These are phyloP conservation scores for Globisporangium alternatum DNA, from an alignment of 352 stramenopile species.

Conservation along the genomic window DNA sequence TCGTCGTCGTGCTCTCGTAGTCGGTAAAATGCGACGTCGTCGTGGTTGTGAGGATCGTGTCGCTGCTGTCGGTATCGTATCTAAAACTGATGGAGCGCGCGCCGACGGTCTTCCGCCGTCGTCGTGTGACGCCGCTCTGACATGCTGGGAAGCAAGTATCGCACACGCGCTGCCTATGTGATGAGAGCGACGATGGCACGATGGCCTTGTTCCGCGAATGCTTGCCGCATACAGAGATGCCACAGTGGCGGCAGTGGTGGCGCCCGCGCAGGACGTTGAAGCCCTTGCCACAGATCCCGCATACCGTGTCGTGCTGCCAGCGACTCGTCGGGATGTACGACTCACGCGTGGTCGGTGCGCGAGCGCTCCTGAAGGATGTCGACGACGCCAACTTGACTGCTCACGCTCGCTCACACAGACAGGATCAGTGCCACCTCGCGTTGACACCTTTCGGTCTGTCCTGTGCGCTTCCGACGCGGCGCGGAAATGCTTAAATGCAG, in stretches of 20 bases:
- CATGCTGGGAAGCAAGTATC: conserved; percentile 65
- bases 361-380: conserved; percentile 11
- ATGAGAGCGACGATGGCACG: conserved; percentile 64
- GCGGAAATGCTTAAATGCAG: conserved; percentile 4
- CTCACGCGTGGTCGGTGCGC: conserved; percentile 21
- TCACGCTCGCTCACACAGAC: neutral
- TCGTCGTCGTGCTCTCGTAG: conserved; percentile 14
- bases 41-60: conserved; percentile 10
- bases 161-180: conserved; percentile 68
- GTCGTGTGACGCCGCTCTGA: conserved; percentile 21
- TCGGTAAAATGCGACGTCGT: conserved; percentile 4
- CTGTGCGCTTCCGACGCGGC: neutral
- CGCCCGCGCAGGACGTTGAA: conserved; percentile 66
- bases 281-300: conserved; percentile 49
- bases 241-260: conserved; percentile 80
- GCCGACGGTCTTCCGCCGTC: conserved; percentile 16
- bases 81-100: conserved; percentile 15
- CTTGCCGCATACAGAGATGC: conserved; percentile 67
- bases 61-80: conserved; percentile 11
- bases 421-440: neutral
- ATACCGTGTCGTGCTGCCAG: conserved; percentile 61
- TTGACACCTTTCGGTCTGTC: neutral
- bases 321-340: conserved; percentile 52
- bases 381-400: conserved; percentile 3
- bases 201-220: conserved; percentile 69